Conservation (phyloP, 202 grass and related monocot species). For the Schoenoplectus triqueter region DNA sequence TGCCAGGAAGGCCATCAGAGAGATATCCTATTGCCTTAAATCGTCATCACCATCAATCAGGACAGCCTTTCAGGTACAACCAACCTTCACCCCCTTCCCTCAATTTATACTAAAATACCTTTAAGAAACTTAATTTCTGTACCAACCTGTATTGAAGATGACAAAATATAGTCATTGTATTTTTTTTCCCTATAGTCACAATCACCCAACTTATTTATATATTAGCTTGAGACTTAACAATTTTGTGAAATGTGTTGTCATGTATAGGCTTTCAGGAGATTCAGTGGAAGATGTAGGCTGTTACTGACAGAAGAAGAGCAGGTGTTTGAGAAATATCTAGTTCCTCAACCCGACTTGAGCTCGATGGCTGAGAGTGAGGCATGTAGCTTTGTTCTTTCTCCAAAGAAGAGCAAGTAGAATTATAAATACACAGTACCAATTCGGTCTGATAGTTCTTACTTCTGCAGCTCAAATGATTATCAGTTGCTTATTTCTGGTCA, state of each 20-base stretch:
- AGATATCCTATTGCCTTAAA: not conserved
- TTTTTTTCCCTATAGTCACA: too few relatives aligned
- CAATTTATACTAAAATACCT: not conserved
- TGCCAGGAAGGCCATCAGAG: not conserved
- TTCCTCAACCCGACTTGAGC: not conserved
- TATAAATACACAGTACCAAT: not conserved
- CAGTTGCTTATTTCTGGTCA: not conserved
- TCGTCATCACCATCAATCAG: not conserved
- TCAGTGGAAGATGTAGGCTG: not conserved
- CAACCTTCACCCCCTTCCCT: not conserved
- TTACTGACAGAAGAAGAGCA: not conserved
- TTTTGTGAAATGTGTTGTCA: not conserved
- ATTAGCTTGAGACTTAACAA: too few relatives aligned
- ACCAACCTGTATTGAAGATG: too few relatives aligned
- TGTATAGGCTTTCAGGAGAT: constrained; percentile 11
- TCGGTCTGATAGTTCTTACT: not conserved
- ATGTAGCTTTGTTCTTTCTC: constrained; percentile 8
- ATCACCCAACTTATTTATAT: too few relatives aligned
- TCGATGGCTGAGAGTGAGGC: not conserved
- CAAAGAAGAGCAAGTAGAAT: constrained; percentile 24
- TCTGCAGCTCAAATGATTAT: not conserved
- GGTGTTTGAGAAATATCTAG: not conserved
- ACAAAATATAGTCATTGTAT: too few relatives aligned
- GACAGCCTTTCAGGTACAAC: constrained; percentile 17
- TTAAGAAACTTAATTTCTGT: not conserved